Conservation (phyloP, 148 eudicot species). For the Suaeda aralocaspica region DNA sequence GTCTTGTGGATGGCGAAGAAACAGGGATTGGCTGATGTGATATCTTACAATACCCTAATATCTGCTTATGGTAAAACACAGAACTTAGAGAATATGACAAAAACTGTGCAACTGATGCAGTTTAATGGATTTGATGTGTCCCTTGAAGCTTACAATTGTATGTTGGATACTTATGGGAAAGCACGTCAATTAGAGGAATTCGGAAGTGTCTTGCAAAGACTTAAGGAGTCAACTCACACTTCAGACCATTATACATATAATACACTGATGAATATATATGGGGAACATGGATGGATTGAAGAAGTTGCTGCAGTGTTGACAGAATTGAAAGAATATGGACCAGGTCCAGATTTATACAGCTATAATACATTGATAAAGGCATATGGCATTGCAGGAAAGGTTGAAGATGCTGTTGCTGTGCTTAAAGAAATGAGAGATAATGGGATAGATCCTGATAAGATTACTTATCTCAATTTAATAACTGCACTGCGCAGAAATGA, state of each 20-base stretch:
- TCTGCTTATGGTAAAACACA: slow-evolving; percentile 71
- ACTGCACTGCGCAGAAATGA: slow-evolving; percentile 69
- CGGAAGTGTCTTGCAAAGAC: slow-evolving; percentile 51
- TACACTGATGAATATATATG: slow-evolving; percentile 80
- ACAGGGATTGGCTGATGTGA: slow-evolving; percentile 59
- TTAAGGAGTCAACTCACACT: slow-evolving; percentile 52
- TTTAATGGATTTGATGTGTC: slow-evolving; percentile 84
- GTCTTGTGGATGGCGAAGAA: slow-evolving; percentile 77
- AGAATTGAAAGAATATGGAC: slow-evolving; percentile 71
- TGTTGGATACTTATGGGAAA: slow-evolving; percentile 92
- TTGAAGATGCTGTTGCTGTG: slow-evolving; percentile 81
- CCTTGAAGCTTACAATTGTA: slow-evolving; percentile 87
- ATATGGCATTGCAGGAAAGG: slow-evolving; percentile 94
- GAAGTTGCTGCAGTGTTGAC: slow-evolving; percentile 60
- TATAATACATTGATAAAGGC: slow-evolving; percentile 95
- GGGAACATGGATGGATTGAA: slow-evolving; percentile 87
- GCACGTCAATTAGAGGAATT: slow-evolving; percentile 74
- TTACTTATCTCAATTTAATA: slow-evolving; percentile 64
- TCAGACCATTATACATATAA: slow-evolving; percentile 76
- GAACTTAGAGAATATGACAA: slow-evolving; percentile 57
- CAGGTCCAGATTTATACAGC: slow-evolving; percentile 74
- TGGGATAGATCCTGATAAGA: slow-evolving; percentile 66
- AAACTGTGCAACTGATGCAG: slow-evolving; percentile 57
- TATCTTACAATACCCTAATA: slow-evolving; percentile 86
- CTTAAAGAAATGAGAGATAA: slow-evolving; percentile 78